Evolutionary conservation across 1,139 yeast species (phyloP).

Genomic region (Suhomyces choctaworum): DNA sequence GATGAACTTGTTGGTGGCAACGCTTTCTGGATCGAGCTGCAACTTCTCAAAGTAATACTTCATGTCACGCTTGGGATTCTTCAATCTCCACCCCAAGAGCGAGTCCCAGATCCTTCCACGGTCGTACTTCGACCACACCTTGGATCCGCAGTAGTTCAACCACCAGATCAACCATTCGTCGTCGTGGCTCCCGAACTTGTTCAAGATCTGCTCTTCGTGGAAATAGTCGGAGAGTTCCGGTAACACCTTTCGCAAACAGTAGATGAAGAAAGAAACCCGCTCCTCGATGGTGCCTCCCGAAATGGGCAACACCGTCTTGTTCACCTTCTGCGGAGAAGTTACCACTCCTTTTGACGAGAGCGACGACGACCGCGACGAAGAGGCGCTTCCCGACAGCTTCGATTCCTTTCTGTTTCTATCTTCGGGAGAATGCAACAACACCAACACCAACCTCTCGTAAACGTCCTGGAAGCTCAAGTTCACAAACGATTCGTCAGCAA

Average conservation of each 20-base stretch:
- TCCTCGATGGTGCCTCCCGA: constrained; percentile 71
- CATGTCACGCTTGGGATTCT: constrained; percentile 34
- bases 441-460: constrained; percentile 74
- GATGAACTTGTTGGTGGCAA: constrained; percentile 19
- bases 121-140: constrained; percentile 79
- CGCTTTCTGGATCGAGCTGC: constrained; percentile 21
- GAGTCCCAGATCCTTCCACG: constrained; percentile 90
- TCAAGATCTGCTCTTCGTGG: constrained; percentile 76
- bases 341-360: constrained; percentile 4
- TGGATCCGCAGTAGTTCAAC: constrained; percentile 90
- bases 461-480: constrained; percentile 62
- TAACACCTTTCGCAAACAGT: constrained; percentile 58
- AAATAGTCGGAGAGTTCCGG: constrained; percentile 80
- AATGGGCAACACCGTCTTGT: constrained; percentile 46
- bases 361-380: constrained; percentile 8
- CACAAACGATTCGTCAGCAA: constrained; percentile 29
- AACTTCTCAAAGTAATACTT: constrained; percentile 38
- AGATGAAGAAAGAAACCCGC: constrained; percentile 70
- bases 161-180: constrained; percentile 96
- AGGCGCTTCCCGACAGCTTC: constrained; percentile 1
- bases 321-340: constrained; percentile 21
- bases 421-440: constrained; percentile 72
- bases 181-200: constrained; percentile 61
- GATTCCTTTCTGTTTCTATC: constrained; percentile 15
- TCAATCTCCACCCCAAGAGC: constrained; percentile 74